Percentiles rank a stretch among this genome's conserved stretches.
These are phyloP conservation scores for Brassica balearica DNA, from an alignment of 441 rosid species.

Conservation along the genomic window DNA sequence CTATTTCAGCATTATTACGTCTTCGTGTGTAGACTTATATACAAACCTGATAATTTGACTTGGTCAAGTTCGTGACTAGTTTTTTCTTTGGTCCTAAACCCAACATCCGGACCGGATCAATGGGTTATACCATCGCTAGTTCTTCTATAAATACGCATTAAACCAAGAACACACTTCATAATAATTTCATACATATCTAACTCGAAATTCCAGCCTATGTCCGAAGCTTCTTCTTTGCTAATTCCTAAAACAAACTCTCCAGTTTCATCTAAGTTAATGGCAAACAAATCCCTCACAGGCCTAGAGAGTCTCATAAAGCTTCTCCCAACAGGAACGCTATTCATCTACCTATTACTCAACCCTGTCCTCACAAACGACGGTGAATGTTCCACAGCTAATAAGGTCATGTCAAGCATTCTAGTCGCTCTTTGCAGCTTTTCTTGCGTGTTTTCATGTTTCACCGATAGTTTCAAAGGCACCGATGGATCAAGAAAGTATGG, in stretches of 20 bases:
- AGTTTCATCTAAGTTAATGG: conserved; percentile 39
- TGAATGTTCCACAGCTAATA: conserved; percentile 54
- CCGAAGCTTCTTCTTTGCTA: conserved; percentile 34
- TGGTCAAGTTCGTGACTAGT: conserved; percentile 27
- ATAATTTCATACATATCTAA: conserved; percentile 7
- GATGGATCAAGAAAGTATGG: conserved; percentile 66
- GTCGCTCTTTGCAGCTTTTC: conserved; percentile 67
- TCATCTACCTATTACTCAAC: conserved; percentile 78
- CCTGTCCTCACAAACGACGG: conserved; percentile 81
- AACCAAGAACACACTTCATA: conserved; percentile 27
- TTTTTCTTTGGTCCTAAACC: conserved; percentile 27
- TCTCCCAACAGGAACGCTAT: conserved; percentile 92
- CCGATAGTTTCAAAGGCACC: conserved; percentile 66
- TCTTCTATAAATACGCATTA: conserved; percentile 33
- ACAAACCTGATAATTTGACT: conserved; percentile 21
- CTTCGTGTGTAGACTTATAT: conserved; percentile 27
- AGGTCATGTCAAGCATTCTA: conserved; percentile 58
- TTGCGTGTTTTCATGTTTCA: conserved; percentile 73
- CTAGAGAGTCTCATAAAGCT: conserved; percentile 74
- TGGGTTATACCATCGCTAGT: conserved; percentile 26
- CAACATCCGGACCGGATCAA: conserved; percentile 41
- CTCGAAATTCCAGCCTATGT: conserved; percentile 21
- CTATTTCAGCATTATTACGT: conserved; percentile 15
- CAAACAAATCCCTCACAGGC: conserved; percentile 55
- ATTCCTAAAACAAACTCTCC: conserved; percentile 33